These are phyloP conservation scores for Alternaria sp. DNA, from an alignment of 2,329 filamentous ascomycete species.

Conservation along the genomic window DNA sequence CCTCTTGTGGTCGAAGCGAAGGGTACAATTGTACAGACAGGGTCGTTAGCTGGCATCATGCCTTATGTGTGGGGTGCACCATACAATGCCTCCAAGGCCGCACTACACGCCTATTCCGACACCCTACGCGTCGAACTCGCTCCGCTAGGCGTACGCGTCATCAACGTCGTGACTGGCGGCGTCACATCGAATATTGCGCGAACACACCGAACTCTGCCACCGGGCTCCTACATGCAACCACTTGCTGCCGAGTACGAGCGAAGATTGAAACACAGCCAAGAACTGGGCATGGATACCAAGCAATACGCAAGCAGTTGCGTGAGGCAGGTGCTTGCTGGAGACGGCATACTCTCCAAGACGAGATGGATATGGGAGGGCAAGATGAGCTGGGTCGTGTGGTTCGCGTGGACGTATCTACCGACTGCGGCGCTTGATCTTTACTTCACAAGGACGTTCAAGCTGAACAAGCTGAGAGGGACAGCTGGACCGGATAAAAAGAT, in stretches of 20 bases:
- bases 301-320: slow-evolving; percentile 64
- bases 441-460: slow-evolving; percentile 60
- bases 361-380: slow-evolving; percentile 63
- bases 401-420: slow-evolving; percentile 56
- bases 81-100: slow-evolving; percentile 67
- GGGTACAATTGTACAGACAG: slow-evolving; percentile 56
- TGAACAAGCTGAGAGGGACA: slow-evolving; percentile 54
- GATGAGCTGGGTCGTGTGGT: slow-evolving; percentile 58
- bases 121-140: slow-evolving; percentile 64
- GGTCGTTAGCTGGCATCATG: slow-evolving; percentile 52
- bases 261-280: slow-evolving; percentile 61
- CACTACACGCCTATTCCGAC: slow-evolving; percentile 64
- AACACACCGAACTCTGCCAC: slow-evolving; percentile 55
- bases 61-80: slow-evolving; percentile 43
- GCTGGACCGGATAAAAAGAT: slow-evolving; percentile 40
- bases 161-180: slow-evolving; percentile 63
- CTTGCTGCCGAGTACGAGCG: slow-evolving; percentile 59
- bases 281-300: slow-evolving; percentile 58
- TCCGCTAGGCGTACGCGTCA: slow-evolving; percentile 57
- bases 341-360: slow-evolving; percentile 46
- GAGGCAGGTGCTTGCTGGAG: slow-evolving; percentile 54
- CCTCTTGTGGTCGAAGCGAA: slow-evolving; percentile 58
- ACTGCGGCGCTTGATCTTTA: slow-evolving; percentile 49
- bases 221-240: slow-evolving; percentile 59
- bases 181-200: slow-evolving; percentile 65